phyloP scores from a whole-genome alignment of 192 early-diverging fungal genomes.

The Backusella australiensis region DNA sequence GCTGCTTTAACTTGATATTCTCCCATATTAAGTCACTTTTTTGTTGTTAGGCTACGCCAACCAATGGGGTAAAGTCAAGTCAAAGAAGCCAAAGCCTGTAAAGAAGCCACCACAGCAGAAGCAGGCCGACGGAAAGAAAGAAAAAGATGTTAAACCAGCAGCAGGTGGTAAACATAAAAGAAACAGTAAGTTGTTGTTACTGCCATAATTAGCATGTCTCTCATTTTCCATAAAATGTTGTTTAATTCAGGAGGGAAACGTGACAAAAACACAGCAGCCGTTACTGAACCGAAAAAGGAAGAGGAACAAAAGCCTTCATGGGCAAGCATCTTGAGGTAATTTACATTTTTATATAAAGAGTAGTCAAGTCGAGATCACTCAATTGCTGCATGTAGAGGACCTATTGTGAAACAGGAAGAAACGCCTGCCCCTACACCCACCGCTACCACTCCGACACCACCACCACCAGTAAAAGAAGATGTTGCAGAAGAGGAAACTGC shows the following conservation, averaged over 20 bases:
- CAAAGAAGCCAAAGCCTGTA: conserved; percentile 30
- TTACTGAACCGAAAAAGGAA: conserved; percentile 3
- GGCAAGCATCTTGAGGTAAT: conserved; percentile 34
- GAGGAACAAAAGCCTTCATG: conserved; percentile 31
- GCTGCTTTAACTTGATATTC: no score
- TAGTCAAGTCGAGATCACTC: background rate
- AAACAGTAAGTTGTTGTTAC: background rate
- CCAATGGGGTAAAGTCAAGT: conserved; percentile 36
- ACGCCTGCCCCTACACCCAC: background rate
- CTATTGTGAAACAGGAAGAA: background rate
- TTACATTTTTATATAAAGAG: background rate
- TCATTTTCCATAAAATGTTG: background rate
- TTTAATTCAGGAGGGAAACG: background rate
- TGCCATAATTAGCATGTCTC: background rate
- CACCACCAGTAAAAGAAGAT: background rate
- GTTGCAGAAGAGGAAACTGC: background rate
- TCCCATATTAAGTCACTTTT: background rate
- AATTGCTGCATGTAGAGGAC: background rate
- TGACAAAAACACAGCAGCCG: background rate
- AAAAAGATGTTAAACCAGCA: background rate
- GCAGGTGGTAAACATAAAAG: conserved; percentile 1
- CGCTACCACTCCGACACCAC: background rate
- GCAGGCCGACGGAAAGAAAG: background rate
- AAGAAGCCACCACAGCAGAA: conserved; percentile 13
- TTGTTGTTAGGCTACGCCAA: conserved; percentile 29